Percentiles rank a stretch among this genome's conserved stretches.
Conservation (phyloP, 148 eudicot species). For the Heliosperma pusillum region DNA sequence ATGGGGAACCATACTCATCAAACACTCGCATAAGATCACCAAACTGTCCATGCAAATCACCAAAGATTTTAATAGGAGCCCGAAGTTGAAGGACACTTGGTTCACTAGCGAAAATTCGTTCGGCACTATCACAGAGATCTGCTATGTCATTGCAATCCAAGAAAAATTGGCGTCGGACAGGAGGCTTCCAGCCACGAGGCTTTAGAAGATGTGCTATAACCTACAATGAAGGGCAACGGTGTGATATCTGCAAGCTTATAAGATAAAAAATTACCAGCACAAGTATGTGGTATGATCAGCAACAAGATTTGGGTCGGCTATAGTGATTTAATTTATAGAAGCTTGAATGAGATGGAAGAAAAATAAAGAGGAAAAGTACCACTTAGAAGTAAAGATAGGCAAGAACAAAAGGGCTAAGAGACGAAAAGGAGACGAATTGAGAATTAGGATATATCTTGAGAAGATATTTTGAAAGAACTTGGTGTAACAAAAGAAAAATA, state of each 20-base stretch:
- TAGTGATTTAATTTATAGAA: background rate
- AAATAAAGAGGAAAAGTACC: background rate
- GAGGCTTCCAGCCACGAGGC: conserved; percentile 99
- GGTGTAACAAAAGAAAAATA: too few relatives aligned
- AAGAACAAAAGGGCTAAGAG: background rate
- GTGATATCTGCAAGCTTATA: background rate
- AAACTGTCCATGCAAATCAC: conserved; percentile 98
- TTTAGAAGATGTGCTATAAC: conserved; percentile 90
- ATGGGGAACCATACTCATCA: conserved; percentile 98
- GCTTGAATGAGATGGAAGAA: background rate
- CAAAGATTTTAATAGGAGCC: conserved; percentile 98
- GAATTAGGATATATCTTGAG: background rate
- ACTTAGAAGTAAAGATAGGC: background rate
- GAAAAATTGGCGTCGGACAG: conserved; percentile 93
- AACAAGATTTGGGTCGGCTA: background rate
- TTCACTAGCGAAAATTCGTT: conserved; percentile 85
- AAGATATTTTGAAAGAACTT: background rate
- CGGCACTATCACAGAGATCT: conserved; percentile 97
- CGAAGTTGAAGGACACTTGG: conserved; percentile 90
- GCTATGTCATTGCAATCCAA: conserved; percentile 98
- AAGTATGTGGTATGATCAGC: background rate
- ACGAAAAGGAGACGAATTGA: background rate
- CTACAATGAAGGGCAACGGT: conserved; percentile 27
- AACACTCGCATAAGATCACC: conserved; percentile 99
- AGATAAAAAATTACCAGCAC: background rate